Percentiles rank a stretch among this genome's conserved stretches.
Conservation (phyloP, 208 protist species). For the Wallacemonas collosoma region DNA sequence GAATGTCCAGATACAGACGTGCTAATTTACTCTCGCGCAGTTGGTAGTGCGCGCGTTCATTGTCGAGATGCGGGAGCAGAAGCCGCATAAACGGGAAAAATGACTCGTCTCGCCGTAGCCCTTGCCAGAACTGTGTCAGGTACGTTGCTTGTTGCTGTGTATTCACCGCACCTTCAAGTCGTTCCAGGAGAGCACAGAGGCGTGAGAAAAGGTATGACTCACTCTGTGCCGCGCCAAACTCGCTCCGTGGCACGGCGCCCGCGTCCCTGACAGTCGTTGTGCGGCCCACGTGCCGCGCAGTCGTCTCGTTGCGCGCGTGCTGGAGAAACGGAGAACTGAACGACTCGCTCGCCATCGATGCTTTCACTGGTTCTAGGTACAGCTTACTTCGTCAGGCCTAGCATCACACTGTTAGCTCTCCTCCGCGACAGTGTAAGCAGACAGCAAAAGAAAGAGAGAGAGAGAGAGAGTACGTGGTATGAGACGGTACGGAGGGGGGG, state of each 20-base stretch:
- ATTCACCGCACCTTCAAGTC: slow-evolving; percentile 8
- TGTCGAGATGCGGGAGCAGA: slow-evolving; percentile 57
- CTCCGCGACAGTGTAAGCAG: too few species aligned
- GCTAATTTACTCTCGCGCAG: slow-evolving; percentile 66
- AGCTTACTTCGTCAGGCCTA: too few species aligned
- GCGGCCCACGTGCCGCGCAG: neutral
- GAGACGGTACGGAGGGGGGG: too few species aligned
- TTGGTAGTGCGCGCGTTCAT: slow-evolving; percentile 41
- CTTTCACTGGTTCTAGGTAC: too few species aligned
- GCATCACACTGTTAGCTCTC: too few species aligned
- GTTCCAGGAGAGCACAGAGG: slow-evolving; percentile 27
- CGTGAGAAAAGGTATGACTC: slow-evolving; percentile 16
- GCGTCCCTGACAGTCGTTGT: neutral
- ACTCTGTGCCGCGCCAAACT: neutral
- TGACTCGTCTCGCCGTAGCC: slow-evolving; percentile 21
- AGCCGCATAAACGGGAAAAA: slow-evolving; percentile 74
- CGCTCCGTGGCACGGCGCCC: neutral
- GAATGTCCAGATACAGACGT: slow-evolving; percentile 54
- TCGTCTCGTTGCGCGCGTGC: neutral
- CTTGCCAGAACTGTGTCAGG: slow-evolving; percentile 23
- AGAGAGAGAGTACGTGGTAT: too few species aligned
- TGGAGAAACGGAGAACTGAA: slow-evolving; percentile 23
- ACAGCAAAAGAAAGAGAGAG: too few species aligned
- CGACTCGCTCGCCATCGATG: neutral
- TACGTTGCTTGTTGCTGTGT: slow-evolving; percentile 10